Base-by-base conservation (phyloP, 176 grass and related monocot genomes). In the Musa acuminata region DNA sequence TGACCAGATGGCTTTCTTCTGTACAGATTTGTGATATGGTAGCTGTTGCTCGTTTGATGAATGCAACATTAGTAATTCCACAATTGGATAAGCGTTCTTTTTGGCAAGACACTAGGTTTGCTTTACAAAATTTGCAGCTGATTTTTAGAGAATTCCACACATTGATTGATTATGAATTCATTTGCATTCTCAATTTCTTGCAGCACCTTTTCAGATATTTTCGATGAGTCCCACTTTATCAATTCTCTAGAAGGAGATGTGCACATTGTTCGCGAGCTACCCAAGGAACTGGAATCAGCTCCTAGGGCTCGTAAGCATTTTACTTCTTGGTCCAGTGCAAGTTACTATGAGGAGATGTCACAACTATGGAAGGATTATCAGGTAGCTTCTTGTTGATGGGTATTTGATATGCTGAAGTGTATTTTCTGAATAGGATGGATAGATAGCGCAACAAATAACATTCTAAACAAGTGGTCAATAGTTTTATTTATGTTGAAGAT, bases 51-150 rank as follows among this genome's bases (percentile, higher is more conserved):
- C 90, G 80, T 76, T 82, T 98, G 75, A 83, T 98, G 77, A 98
- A 98, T 91, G 90, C 88, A 80, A 87, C 94, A 57, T 81, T 98
- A 82, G 86, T 98, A 80, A 85, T 98, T 84, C 94, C 90, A 80
- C 86, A 93, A 57, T 80, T 98, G 82, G 94, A 98, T 78, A 98
- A 89, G 48, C 84, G 86, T 49, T 98, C 94, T 17, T 93, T 98
- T 90, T 98, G 94, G 94, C 94, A 91, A 82, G 94, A 98, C 81
- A 79, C 84, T 59, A 98, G 90, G 94, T 93, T 29, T 80, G 69
- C 53, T 59, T 75, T 10, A 84, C 65, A 64, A 24, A 20, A 75
- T 51, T 10, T 52, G 55, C n/a, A 22, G 25, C 43, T 77, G 17
- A 77, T 77, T 69, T 51, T 8, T 52, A 14, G 9, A 8, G n/a